Percentiles rank a stretch among this genome's conserved stretches.
Evolutionary conservation across 495 filamentous ascomycete genomes (phyloP).

Genomic region (Penicillium riverlandense): DNA sequence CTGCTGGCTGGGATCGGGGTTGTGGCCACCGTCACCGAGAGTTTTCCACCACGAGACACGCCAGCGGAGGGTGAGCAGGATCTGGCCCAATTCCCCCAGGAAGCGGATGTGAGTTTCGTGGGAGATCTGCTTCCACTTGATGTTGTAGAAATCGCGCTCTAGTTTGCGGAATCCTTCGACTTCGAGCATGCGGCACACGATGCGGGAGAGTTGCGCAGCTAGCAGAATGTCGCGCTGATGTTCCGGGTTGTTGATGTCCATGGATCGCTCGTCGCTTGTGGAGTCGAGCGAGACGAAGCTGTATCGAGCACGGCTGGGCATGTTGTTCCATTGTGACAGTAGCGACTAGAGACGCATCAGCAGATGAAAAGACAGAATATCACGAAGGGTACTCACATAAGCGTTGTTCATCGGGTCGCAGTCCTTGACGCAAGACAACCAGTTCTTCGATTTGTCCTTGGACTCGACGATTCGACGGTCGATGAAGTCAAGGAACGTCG

Average conservation of each 20-base stretch:
- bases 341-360: slow-evolving; percentile 21
- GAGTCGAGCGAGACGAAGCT: slow-evolving; percentile 32
- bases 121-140: slow-evolving; percentile 44
- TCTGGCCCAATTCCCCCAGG: slow-evolving; percentile 36
- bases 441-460: slow-evolving; percentile 43
- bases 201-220: slow-evolving; percentile 41
- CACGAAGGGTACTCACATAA: slow-evolving; percentile 26
- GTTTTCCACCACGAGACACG: slow-evolving; percentile 44
- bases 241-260: slow-evolving; percentile 34
- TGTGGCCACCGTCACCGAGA: slow-evolving; percentile 37
- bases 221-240: slow-evolving; percentile 39
- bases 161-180: slow-evolving; percentile 45
- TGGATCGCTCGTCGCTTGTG: slow-evolving; percentile 25
- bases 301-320: slow-evolving; percentile 44
- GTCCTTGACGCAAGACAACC: slow-evolving; percentile 40
- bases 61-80: slow-evolving; percentile 42
- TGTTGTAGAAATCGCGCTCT: slow-evolving; percentile 44
- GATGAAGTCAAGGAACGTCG: slow-evolving; percentile 40
- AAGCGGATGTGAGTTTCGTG: slow-evolving; percentile 38
- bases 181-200: slow-evolving; percentile 44
- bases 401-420: slow-evolving; percentile 38
- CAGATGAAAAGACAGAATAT: slow-evolving; percentile 2
- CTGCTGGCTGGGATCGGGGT: slow-evolving; percentile 35
- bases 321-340: slow-evolving; percentile 44
- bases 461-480: slow-evolving; percentile 41